Conservation (phyloP, 306 rosid species). For the Boehmeria nivea region DNA sequence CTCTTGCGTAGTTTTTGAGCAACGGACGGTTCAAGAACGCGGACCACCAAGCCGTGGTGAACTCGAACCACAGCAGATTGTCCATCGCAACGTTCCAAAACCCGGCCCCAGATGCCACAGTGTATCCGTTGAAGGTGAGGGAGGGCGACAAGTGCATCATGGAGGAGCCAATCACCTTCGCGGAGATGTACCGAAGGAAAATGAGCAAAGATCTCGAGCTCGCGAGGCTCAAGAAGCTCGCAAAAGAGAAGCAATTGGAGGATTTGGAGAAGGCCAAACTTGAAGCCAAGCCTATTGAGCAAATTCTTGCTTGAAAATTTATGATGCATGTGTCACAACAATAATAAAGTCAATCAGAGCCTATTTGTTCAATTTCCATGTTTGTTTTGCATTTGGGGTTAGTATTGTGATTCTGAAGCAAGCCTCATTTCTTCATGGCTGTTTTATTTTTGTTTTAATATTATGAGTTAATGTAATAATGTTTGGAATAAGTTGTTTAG, state of each 20-base stretch:
- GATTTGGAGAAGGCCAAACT: slow-evolving; percentile 18
- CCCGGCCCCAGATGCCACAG: slow-evolving; percentile 64
- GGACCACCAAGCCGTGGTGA: slow-evolving; percentile 93
- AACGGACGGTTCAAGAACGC: slow-evolving; percentile 94
- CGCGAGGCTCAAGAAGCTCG: slow-evolving; percentile 55
- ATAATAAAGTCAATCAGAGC: not conserved
- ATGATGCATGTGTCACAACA: not conserved
- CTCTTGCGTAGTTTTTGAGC: slow-evolving; percentile 55
- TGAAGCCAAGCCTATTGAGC: slow-evolving; percentile 32
- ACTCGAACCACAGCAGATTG: slow-evolving; percentile 61
- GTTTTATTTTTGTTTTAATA: too few relatives aligned
- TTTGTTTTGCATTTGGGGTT: not conserved
- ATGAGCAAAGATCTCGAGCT: slow-evolving; percentile 67
- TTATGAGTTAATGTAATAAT: too few relatives aligned
- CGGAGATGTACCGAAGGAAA: slow-evolving; percentile 71
- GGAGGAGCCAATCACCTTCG: slow-evolving; percentile 55
- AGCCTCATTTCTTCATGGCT: too few relatives aligned
- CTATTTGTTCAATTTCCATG: not conserved
- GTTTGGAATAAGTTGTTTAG: too few relatives aligned
- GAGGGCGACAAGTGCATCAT: slow-evolving; percentile 58
- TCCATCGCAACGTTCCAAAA: slow-evolving; percentile 92
- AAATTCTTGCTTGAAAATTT: slow-evolving; percentile 43
- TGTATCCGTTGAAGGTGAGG: slow-evolving; percentile 56
- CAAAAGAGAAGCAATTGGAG: slow-evolving; percentile 40
- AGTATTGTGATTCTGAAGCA: too few relatives aligned